A percentile compares a stretch with the other conserved stretches of the same genome.
Conservation (phyloP, 78 protist species). For the Tieghemostelium lacteum region DNA sequence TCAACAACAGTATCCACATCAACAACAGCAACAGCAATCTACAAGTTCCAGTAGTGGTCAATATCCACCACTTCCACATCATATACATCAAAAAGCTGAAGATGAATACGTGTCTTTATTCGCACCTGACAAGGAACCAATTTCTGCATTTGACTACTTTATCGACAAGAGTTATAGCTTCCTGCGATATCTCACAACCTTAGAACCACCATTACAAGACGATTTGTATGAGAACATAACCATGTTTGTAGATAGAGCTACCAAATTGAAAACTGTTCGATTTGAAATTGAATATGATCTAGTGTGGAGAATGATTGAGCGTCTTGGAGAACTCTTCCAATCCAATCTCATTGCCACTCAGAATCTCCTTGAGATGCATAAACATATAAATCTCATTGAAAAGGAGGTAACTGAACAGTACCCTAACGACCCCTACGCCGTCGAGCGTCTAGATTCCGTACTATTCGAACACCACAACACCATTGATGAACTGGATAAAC, state of each 20-base stretch:
- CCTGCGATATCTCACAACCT: slow-evolving; percentile 19
- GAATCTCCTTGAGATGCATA: slow-evolving; percentile 30
- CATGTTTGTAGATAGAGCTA: background rate
- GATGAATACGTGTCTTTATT: slow-evolving; percentile 2
- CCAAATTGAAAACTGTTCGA: slow-evolving; percentile 46
- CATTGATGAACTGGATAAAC: slow-evolving; percentile 31
- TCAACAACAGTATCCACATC: background rate
- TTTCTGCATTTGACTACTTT: slow-evolving; percentile 33
- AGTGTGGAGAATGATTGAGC: slow-evolving; percentile 74
- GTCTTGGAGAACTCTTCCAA: slow-evolving; percentile 8
- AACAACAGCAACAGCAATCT: background rate
- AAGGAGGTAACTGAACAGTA: slow-evolving; percentile 2
- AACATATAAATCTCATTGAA: slow-evolving; percentile 13
- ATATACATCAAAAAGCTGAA: background rate
- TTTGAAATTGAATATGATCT: slow-evolving; percentile 48
- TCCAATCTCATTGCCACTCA: slow-evolving; percentile 35
- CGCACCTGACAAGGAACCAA: slow-evolving; percentile 37
- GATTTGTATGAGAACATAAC: slow-evolving; percentile 23
- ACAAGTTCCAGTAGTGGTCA: background rate
- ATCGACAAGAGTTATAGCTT: slow-evolving; percentile 38
- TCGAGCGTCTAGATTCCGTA: slow-evolving; percentile 15
- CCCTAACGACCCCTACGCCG: slow-evolving; percentile 11
- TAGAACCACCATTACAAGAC: background rate
- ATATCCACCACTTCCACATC: too few relatives aligned
- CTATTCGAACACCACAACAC: slow-evolving; percentile 69